Evolutionary conservation across 179 eudicot species (phyloP).

Genomic region (Patellifolia procumbens): DNA sequence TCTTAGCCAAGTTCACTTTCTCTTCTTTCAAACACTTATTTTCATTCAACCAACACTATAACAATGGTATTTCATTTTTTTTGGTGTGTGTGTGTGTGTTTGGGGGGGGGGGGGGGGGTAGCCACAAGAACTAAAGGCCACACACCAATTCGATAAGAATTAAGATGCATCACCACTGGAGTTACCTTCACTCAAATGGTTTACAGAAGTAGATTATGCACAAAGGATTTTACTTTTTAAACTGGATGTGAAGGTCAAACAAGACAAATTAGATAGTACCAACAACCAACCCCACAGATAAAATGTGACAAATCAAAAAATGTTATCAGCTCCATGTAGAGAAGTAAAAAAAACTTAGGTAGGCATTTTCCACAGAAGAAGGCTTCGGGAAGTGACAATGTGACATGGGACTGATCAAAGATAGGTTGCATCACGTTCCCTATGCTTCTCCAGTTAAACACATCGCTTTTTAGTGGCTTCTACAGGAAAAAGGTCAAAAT

Average conservation of each 20-base stretch:
- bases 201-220: neutral
- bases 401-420: slow-evolving; percentile 1
- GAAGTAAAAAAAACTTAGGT: neutral
- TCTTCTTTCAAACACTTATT: too few species aligned
- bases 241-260: neutral
- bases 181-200: neutral
- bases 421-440: neutral
- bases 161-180: neutral
- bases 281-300: neutral
- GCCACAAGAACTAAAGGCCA: neutral
- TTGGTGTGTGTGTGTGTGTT: too few species aligned
- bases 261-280: too few species aligned
- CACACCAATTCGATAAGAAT: neutral
- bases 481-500: slow-evolving; percentile 3
- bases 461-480: neutral
- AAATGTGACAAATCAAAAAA: neutral
- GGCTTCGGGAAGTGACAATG: neutral
- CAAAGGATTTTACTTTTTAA: neutral
- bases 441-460: slow-evolving; percentile 1
- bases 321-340: neutral
- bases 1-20: too few species aligned
- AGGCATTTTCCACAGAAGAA: neutral
- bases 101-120: too few species aligned
- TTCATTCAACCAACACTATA: too few species aligned
- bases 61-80: too few species aligned